These are phyloP conservation scores for Cenchrus americanus DNA, from an alignment of 176 grass and related monocot species.

Conservation along the genomic window DNA sequence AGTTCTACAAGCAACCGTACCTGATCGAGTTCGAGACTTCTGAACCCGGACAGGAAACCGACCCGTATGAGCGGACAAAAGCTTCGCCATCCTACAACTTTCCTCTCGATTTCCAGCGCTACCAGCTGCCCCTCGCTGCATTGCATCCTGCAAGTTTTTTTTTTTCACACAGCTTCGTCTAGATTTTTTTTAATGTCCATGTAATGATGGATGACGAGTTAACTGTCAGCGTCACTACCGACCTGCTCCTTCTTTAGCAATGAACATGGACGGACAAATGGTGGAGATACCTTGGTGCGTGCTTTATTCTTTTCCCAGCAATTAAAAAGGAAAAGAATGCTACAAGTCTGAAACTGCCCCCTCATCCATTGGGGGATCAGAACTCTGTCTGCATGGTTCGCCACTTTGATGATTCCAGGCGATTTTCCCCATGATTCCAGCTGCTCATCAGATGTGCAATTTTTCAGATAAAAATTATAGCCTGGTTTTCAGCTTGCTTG, in stretches of 20 bases:
- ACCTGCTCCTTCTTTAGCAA: not conserved
- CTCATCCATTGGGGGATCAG: not conserved
- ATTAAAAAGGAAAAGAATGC: not conserved
- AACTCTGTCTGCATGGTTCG: not conserved
- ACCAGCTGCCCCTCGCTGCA: not conserved
- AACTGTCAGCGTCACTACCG: not conserved
- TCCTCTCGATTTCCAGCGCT: not conserved
- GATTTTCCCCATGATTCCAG: not conserved
- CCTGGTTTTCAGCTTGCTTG: not conserved
- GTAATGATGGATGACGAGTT: not conserved
- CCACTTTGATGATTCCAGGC: not conserved
- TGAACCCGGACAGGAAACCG: conserved; percentile 14
- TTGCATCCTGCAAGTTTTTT: not conserved
- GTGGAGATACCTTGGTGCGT: not conserved
- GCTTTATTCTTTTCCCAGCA: not conserved
- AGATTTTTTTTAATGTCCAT: not conserved
- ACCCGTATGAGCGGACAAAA: conserved; percentile 21
- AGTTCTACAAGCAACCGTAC: conserved; percentile 31
- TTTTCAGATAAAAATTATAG: not conserved
- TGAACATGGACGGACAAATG: conserved; percentile 1
- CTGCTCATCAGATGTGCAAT: not conserved
- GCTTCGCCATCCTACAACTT: not conserved
- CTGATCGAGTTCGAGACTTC: not conserved
- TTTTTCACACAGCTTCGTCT: not conserved
- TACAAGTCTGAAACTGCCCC: not conserved